phyloP scores from a whole-genome alignment of 139 green algal species.

The Coccomyxa sp. region DNA sequence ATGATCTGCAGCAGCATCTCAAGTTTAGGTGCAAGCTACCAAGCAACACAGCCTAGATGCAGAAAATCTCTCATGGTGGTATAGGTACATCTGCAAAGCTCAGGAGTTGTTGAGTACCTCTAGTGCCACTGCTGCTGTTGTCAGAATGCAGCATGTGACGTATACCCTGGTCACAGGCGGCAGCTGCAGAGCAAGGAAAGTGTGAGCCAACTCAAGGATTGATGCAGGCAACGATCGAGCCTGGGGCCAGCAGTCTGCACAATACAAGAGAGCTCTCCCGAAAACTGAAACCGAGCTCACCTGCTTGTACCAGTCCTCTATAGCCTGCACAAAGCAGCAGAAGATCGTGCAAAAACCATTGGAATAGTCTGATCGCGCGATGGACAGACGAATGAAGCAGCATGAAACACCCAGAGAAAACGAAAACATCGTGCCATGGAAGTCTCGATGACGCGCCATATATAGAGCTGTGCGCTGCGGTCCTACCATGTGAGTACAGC shows the following conservation, averaged over 20 bases:
- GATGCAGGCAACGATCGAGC: background rate
- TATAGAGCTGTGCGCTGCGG: too few relatives aligned
- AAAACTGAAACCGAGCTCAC: conserved; percentile 8
- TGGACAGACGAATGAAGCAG: too few relatives aligned
- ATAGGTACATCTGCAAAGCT: background rate
- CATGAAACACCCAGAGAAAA: too few relatives aligned
- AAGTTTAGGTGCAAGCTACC: background rate
- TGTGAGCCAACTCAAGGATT: background rate
- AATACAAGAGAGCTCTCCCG: too few relatives aligned
- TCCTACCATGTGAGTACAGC: too few relatives aligned
- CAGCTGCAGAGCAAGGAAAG: conserved; percentile 44
- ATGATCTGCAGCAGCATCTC: conserved; percentile 70
- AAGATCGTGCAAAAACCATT: too few relatives aligned
- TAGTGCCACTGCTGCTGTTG: conserved; percentile 87
- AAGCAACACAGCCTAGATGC: background rate
- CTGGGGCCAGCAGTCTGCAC: too few relatives aligned
- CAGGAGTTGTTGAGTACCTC: conserved; percentile 63
- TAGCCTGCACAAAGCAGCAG: conserved; percentile 39
- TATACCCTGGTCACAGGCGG: conserved; percentile 93
- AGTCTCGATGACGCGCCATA: too few relatives aligned
- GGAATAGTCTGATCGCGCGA: too few relatives aligned
- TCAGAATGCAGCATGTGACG: conserved; percentile 91
- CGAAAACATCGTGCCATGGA: too few relatives aligned
- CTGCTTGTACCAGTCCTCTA: conserved; percentile 87
- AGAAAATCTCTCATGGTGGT: background rate